Evolutionary conservation across 495 filamentous ascomycete genomes (phyloP), one percentile per base, ranked within the genome.

Genomic region (Xylaria sp.): DNA sequence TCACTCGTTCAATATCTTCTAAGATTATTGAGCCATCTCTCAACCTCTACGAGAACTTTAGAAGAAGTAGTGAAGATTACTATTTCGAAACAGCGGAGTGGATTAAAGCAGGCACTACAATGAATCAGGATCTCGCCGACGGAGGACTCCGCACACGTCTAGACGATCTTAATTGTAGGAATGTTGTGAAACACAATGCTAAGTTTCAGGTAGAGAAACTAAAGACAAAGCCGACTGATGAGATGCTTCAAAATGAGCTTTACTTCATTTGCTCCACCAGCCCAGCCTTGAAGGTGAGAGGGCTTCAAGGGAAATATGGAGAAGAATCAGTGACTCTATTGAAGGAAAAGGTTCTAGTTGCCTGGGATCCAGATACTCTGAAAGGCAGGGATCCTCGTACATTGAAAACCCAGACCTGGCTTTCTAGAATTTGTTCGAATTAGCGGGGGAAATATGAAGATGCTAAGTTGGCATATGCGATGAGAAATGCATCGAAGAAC

Each of bases 331-430:
- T 26, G 29, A 62, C 59, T 26, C 35, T 62, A 11, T 8, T 24
- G n/a, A 40, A 62, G 5, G 59, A 62, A 62, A 62, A 15, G 37
- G 21, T 62, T 15, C 26, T 62, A n/a, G 17, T 62, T 62, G 59
- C 37, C 21, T 43, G 59, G 59, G 37, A 62, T 19, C 33, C 58
- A 3, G 21, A 37, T 21, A 37, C 11, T 17, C n/a, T 43, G 5
- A 8, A 3, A 17, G 37, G 37, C 26, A 19, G 37, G 6, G 37
- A 62, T n/a, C 59, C 59, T 62, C 5, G n/a, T 5, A 24, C 8
- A 43, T 15, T 41, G n/a, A 62, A 62, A n/a, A 7, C 1, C 11
- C n/a, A 62, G 37, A 62, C 59, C 17, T 62, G 59, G 59, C 59
- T 62, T 43, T 62, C 59, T 21, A 43, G n/a, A 43, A 17, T 29